Evolutionary conservation across 108 stramenopile genomes (phyloP).

Genomic region (Cyclotella atomus): DNA sequence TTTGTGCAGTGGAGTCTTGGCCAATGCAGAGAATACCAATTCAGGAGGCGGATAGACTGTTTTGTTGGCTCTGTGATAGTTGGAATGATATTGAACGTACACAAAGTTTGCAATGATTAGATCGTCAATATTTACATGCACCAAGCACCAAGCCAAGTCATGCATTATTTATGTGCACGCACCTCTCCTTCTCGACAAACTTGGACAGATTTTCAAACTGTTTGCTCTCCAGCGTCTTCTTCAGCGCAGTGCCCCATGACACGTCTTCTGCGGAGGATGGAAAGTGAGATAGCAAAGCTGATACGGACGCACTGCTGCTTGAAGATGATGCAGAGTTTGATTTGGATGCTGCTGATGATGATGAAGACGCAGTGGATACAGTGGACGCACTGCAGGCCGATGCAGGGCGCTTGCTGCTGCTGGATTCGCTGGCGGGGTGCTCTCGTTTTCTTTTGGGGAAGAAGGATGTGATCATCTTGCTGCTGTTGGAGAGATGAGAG

Average conservation of each 20-base stretch:
- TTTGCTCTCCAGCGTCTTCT: constrained; percentile 35
- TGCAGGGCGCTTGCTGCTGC: constrained; percentile 10
- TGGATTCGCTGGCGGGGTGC: constrained; percentile 4
- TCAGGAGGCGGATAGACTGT: constrained; percentile 85
- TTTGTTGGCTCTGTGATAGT: constrained; percentile 30
- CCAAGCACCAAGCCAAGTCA: neutral
- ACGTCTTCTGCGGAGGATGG: neutral
- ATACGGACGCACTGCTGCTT: neutral
- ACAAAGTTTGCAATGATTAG: too few species aligned
- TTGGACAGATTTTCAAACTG: constrained; percentile 54
- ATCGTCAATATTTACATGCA: constrained; percentile 2
- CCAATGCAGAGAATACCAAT: constrained; percentile 90
- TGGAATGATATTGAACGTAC: neutral
- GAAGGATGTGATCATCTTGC: constrained; percentile 76
- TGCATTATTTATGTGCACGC: too few species aligned
- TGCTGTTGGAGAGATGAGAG: too few species aligned
- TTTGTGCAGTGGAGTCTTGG: constrained; percentile 78
- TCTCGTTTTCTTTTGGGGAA: constrained; percentile 49
- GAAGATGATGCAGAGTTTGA: neutral
- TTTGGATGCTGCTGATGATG: neutral
- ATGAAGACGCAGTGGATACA: neutral
- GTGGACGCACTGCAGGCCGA: neutral
- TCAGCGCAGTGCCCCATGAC: constrained; percentile 50
- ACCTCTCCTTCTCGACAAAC: constrained; percentile 62
- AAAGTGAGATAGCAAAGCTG: constrained; percentile 11